Conservation (phyloP, 495 filamentous ascomycete species). For the Penicillium simplicissimum region DNA sequence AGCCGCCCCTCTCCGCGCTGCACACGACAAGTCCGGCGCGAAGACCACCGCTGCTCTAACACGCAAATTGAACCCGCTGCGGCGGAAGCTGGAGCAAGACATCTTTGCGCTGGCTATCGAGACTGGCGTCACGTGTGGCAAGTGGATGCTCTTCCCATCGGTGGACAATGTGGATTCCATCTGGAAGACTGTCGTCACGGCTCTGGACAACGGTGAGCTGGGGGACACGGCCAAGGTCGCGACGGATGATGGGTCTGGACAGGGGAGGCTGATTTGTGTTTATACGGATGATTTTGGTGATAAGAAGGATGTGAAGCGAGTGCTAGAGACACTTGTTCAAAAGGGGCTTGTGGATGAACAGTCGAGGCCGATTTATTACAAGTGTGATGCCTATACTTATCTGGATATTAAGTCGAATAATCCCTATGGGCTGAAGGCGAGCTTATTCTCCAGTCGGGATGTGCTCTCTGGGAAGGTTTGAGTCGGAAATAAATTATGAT, state of each 20-base stretch:
- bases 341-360: slow-evolving; percentile 56
- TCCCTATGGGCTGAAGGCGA: slow-evolving; percentile 64
- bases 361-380: slow-evolving; percentile 69
- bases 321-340: slow-evolving; percentile 58
- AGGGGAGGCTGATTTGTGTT: slow-evolving; percentile 63
- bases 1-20: slow-evolving; percentile 38
- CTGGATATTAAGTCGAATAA: slow-evolving; percentile 67
- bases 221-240: slow-evolving; percentile 72
- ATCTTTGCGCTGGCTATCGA: slow-evolving; percentile 58
- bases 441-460: slow-evolving; percentile 48
- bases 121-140: slow-evolving; percentile 60
- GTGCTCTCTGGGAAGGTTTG: slow-evolving; percentile 34
- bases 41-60: slow-evolving; percentile 44
- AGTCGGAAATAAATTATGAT: slow-evolving; percentile 3
- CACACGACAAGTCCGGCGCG: slow-evolving; percentile 34
- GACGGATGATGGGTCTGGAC: slow-evolving; percentile 44
- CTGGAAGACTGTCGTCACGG: slow-evolving; percentile 65
- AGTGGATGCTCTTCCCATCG: slow-evolving; percentile 82
- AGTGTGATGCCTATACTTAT: slow-evolving; percentile 77
- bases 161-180: slow-evolving; percentile 55
- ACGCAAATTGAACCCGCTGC: slow-evolving; percentile 52
- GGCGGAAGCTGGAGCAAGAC: slow-evolving; percentile 49
- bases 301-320: slow-evolving; percentile 63
- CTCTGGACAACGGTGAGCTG: slow-evolving; percentile 62
- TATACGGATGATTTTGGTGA: slow-evolving; percentile 78